Percentiles rank a stretch among this genome's conserved stretches.
Evolutionary conservation across 768 basidiomycete species (phyloP).

Genomic region (Tricholoma bakamatsutake): DNA sequence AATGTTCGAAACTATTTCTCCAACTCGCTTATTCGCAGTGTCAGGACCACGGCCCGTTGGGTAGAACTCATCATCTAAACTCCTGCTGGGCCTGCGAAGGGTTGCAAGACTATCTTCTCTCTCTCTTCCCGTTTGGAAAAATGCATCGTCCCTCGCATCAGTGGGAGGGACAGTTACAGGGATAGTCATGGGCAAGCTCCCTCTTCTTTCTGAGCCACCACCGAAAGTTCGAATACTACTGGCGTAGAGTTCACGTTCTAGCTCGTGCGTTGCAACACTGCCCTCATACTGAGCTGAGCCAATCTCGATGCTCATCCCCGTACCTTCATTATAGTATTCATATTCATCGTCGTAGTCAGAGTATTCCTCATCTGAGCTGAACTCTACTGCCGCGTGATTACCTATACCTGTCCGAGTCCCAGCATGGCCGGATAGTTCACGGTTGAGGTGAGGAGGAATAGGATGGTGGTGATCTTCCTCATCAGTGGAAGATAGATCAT

Average conservation of each 20-base stretch:
- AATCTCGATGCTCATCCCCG: slow-evolving; percentile 33
- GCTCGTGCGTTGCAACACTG: slow-evolving; percentile 19
- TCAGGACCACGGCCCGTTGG: slow-evolving; percentile 3
- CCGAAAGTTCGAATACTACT: slow-evolving; percentile 18
- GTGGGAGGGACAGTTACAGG: slow-evolving; percentile 28
- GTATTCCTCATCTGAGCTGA: slow-evolving; percentile 44
- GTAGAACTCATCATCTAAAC: slow-evolving; percentile 43
- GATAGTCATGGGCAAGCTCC: slow-evolving; percentile 59
- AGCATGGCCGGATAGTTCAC: slow-evolving; percentile 10
- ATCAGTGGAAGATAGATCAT: slow-evolving; percentile 30
- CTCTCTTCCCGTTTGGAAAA: slow-evolving; percentile 29
- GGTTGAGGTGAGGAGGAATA: slow-evolving; percentile 17
- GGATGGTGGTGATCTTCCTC: slow-evolving; percentile 29
- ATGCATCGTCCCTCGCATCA: slow-evolving; percentile 10
- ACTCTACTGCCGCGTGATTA: slow-evolving; percentile 28
- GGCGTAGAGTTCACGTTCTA: slow-evolving; percentile 19
- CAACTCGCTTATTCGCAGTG: background rate
- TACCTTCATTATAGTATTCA: slow-evolving; percentile 32
- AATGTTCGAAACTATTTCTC: slow-evolving; percentile 4
- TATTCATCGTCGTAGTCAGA: slow-evolving; percentile 28
- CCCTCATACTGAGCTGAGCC: slow-evolving; percentile 31
- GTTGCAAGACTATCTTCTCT: slow-evolving; percentile 56
- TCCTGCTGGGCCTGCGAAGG: slow-evolving; percentile 55
- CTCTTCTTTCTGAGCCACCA: slow-evolving; percentile 30
- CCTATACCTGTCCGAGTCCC: slow-evolving; percentile 17